phyloP scores from a whole-genome alignment of 495 filamentous ascomycete genomes.

The Tuber brumale region DNA sequence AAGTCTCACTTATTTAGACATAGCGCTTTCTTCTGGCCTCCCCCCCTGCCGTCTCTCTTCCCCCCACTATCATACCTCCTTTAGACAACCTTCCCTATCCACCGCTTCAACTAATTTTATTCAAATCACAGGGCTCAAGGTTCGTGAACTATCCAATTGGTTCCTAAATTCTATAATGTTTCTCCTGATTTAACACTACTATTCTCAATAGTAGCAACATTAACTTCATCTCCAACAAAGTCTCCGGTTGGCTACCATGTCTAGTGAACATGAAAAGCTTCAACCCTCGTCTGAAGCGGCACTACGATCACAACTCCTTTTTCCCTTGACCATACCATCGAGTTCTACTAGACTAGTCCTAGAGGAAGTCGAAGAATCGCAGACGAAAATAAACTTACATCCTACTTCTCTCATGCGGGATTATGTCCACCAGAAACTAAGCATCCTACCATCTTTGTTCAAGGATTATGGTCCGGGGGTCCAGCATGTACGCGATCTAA shows the following conservation, averaged over 20 bases:
- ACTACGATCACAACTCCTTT: neutral
- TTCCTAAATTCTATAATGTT: neutral
- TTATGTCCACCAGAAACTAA: conserved; percentile 26
- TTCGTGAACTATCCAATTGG: neutral
- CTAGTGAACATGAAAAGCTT: neutral
- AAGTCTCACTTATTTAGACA: neutral
- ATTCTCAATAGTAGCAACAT: neutral
- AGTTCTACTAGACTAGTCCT: neutral
- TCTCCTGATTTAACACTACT: neutral
- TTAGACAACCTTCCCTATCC: neutral
- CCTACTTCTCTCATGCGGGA: conserved; percentile 4
- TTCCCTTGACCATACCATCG: neutral
- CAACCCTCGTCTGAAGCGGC: neutral
- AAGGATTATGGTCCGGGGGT: conserved; percentile 22
- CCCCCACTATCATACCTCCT: neutral
- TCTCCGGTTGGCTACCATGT: neutral
- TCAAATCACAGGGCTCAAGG: neutral
- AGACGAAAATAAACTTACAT: neutral
- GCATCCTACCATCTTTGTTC: conserved; percentile 4
- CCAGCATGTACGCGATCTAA: conserved; percentile 7
- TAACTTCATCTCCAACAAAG: neutral
- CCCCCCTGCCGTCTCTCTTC: neutral
- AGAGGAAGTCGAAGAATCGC: neutral
- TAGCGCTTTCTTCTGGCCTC: neutral
- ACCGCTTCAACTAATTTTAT: neutral